Evolutionary conservation across 129 eudicot species (phyloP).

Genomic region (Dittrichia graveolens): DNA sequence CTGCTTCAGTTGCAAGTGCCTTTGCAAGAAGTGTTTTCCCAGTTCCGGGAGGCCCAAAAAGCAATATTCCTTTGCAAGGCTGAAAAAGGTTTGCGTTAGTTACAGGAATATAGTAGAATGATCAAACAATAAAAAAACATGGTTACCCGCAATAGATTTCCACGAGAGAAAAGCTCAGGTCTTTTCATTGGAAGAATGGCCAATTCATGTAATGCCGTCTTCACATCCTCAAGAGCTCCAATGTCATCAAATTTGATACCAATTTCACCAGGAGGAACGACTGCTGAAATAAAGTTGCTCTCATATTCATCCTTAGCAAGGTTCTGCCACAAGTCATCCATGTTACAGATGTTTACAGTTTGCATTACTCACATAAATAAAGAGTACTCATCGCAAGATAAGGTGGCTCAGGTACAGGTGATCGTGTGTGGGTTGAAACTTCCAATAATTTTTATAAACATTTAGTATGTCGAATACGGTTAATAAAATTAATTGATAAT

Average conservation of each 20-base stretch:
- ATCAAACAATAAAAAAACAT: conserved; percentile 20
- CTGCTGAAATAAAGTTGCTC: conserved; percentile 94
- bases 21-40: conserved; percentile 99
- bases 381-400: not conserved
- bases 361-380: conserved; percentile 1
- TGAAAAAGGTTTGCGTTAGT: conserved; percentile 36
- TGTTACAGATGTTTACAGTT: conserved; percentile 12
- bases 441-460: too few relatives aligned
- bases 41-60: conserved; percentile 99
- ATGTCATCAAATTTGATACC: conserved; percentile 95
- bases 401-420: too few relatives aligned
- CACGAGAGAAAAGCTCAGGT: conserved; percentile 93
- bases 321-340: conserved; percentile 49
- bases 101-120: not conserved
- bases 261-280: conserved; percentile 96
- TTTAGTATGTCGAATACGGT: too few relatives aligned
- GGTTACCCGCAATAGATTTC: conserved; percentile 89
- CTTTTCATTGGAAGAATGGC: conserved; percentile 98
- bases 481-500: too few relatives aligned
- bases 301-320: conserved; percentile 98
- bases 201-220: conserved; percentile 80
- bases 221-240: conserved; percentile 99
- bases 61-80: conserved; percentile 99
- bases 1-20: conserved; percentile 99
- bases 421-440: too few relatives aligned